These are phyloP conservation scores for Collybia nuda DNA, from an alignment of 768 basidiomycete genomes.

Conservation along the genomic window DNA sequence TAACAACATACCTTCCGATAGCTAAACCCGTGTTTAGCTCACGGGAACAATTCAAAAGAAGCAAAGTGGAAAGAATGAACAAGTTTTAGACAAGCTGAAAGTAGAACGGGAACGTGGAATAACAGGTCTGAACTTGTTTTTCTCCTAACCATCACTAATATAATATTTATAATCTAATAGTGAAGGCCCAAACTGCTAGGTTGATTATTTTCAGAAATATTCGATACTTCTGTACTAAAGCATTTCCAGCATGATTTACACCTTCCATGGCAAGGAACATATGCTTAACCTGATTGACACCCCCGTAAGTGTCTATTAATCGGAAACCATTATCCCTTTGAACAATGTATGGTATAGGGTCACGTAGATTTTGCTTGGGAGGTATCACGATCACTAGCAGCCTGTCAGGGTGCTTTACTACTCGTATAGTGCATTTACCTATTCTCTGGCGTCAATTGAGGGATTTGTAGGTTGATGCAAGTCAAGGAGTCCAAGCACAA, in stretches of 20 bases:
- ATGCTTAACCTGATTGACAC: conserved; percentile 96
- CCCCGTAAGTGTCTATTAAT: conserved; percentile 50
- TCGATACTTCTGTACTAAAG: conserved; percentile 5
- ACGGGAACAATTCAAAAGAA: conserved; percentile 83
- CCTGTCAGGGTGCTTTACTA: conserved; percentile 86
- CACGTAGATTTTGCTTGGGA: conserved; percentile 99
- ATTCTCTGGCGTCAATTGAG: conserved; percentile 1
- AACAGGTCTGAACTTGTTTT: conserved; percentile 54
- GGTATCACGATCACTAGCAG: conserved; percentile 87
- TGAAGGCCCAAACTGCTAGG: conserved; percentile 96
- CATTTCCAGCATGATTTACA: conserved; percentile 72
- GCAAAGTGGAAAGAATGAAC: conserved; percentile 68
- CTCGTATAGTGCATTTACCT: conserved; percentile 32
- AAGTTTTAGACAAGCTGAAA: conserved; percentile 91
- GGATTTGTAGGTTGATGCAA: conserved; percentile 78
- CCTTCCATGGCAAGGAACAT: conserved; percentile 51
- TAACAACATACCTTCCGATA: too few species aligned
- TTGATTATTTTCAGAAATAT: conserved; percentile 18
- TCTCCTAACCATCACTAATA: conserved; percentile 3
- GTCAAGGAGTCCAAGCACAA: conserved; percentile 97
- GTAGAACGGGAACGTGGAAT: conserved; percentile 97
- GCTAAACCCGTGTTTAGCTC: conserved; percentile 45
- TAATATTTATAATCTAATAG: conserved; percentile 35
- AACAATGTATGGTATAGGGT: conserved; percentile 45
- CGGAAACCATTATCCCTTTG: background rate